Base-by-base conservation (phyloP, 805 yeast species). In the Starmerella vitae region DNA sequence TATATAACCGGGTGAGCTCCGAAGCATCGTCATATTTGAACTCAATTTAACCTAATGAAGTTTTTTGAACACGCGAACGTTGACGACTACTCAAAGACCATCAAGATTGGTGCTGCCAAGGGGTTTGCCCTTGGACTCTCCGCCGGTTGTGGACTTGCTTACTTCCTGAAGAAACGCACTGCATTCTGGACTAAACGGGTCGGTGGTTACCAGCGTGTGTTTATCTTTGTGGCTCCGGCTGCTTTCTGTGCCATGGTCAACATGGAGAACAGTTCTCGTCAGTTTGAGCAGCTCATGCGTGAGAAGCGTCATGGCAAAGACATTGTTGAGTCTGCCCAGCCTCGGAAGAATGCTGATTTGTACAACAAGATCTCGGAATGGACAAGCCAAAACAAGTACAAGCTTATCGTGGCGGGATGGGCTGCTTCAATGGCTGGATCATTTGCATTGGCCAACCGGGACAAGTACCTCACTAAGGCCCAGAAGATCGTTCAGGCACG, bases 401-500 rank as follows among this genome's bases (percentile, higher is more conserved):
- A 45, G 56, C 66, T 78, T 44, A 73, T 82, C 47, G 71, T 76
- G 10, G 76, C 71, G 37, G 71, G 80, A 14, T 82, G 94, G 94
- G 86, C 83, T 3, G 78, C 75, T 22, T 75, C 88, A 2, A 60
- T 82, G 65, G 80, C 68, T 49, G 93, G 85, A 2, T 78, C 93
- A 4, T 83, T 91, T 84, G 71, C 61, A 34, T 53, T 65, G 33
- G 84, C 81, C 35, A 76, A 80, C 64, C 72, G 70, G 48, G 94
- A 83, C 57, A 75, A 73, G 46, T 65, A 74, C 57, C 70, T 83
- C 78, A 72, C 83, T 36, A 68, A 67, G 47, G 61, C 88, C 3
- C 94, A 83, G 64, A 83, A 82, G 59, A 72, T 81, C 36, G 91
- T 80, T 21, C 86, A 79, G 59, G 93, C 93, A 24, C 78, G 94